These are phyloP conservation scores for Fusarium protoensiforme DNA, from an alignment of 2,329 filamentous ascomycete genomes.

Conservation along the genomic window DNA sequence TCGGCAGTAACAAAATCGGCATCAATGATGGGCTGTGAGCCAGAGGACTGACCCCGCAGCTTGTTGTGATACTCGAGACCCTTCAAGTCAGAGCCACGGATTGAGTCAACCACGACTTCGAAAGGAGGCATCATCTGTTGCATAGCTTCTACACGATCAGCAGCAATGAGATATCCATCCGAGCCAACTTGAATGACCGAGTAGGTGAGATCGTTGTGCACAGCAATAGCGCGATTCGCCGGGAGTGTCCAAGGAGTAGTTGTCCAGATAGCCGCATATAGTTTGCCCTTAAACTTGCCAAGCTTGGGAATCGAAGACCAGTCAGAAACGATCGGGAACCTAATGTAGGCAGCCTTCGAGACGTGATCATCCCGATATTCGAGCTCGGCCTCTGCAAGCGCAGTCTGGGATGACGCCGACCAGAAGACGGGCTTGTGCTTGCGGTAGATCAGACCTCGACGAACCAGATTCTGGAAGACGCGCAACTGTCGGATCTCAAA, in stretches of 20 bases:
- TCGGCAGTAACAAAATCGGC: conserved; percentile 90
- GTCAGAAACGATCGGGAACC: conserved; percentile 73
- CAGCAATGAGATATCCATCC: conserved; percentile 77
- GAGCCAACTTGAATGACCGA: conserved; percentile 68
- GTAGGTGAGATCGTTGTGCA: conserved; percentile 81
- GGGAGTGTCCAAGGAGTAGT: conserved; percentile 98
- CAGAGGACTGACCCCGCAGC: conserved; percentile 69
- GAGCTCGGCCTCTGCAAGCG: conserved; percentile 84
- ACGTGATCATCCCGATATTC: conserved; percentile 83
- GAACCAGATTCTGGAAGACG: conserved; percentile 80
- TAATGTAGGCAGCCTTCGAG: conserved; percentile 81
- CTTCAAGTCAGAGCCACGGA: conserved; percentile 74
- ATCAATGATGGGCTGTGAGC: conserved; percentile 76
- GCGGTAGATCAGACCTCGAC: conserved; percentile 78
- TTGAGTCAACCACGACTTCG: conserved; percentile 62
- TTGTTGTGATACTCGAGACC: conserved; percentile 76
- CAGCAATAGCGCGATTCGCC: conserved; percentile 89
- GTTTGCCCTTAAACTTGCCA: conserved; percentile 54
- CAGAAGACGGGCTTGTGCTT: conserved; percentile 88
- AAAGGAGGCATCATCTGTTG: conserved; percentile 62
- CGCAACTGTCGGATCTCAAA: conserved; percentile 81
- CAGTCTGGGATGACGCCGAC: conserved; percentile 82
- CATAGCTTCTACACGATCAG: conserved; percentile 73
- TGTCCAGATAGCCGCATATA: conserved; percentile 96
- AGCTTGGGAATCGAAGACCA: conserved; percentile 49